phyloP scores from a whole-genome alignment of 306 rosid genomes.

The Castanea sativa region DNA sequence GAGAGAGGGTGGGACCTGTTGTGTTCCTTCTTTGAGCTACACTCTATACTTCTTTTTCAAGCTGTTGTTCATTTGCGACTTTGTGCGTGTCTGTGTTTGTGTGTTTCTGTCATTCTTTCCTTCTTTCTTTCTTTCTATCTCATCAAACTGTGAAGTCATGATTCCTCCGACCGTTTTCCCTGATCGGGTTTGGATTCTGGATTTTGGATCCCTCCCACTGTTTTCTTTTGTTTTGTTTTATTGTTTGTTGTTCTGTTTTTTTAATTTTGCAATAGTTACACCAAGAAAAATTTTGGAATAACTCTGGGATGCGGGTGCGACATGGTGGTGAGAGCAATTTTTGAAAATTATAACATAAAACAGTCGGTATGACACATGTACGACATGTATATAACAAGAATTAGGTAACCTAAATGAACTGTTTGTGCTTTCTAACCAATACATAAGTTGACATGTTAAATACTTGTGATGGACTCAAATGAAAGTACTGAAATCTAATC shows the following conservation, averaged over 20 bases:
- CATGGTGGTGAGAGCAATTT: too few species aligned
- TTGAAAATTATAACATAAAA: too few species aligned
- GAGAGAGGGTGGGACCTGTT: slow-evolving; percentile 34
- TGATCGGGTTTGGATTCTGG: slow-evolving; percentile 8
- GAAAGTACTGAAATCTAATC: accelerated
- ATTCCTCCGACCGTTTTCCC: slow-evolving; percentile 22
- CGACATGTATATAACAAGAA: too few species aligned
- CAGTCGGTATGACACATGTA: too few species aligned
- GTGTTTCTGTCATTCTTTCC: slow-evolving; percentile 4
- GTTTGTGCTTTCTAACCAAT: accelerated
- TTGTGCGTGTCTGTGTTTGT: not conserved
- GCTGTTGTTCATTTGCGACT: slow-evolving; percentile 21
- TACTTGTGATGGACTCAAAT: too few species aligned
- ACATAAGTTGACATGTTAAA: too few species aligned
- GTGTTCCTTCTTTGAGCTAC: slow-evolving; percentile 65
- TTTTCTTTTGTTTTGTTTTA: not conserved
- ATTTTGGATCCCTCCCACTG: too few species aligned
- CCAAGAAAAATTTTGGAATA: too few species aligned
- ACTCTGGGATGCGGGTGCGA: too few species aligned
- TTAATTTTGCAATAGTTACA: too few species aligned
- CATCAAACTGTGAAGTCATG: not conserved
- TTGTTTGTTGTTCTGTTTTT: too few species aligned
- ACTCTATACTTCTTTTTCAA: slow-evolving; percentile 53
- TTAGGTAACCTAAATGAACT: accelerated
- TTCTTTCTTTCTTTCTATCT: slow-evolving; percentile 1